These are phyloP conservation scores for Sporobolomyces phaffii DNA, from an alignment of 768 basidiomycete genomes.

Conservation along the genomic window DNA sequence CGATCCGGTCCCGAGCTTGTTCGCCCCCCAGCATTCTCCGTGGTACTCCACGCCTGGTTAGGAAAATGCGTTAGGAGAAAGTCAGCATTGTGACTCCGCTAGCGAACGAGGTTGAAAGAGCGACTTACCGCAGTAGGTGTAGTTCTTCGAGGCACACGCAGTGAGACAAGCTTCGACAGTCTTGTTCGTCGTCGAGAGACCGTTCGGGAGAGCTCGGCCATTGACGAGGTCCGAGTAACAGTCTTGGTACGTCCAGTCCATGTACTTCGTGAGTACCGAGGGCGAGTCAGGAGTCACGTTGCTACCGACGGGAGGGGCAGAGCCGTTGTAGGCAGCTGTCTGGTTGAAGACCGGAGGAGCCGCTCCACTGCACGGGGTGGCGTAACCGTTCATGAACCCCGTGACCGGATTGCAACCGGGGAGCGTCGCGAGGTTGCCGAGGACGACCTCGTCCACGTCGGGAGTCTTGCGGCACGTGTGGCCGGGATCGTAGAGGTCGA, in stretches of 20 bases:
- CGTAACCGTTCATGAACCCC: slow-evolving; percentile 8
- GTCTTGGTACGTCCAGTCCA: slow-evolving; percentile 23
- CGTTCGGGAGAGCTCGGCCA: slow-evolving; percentile 21
- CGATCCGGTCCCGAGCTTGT: slow-evolving; percentile 13
- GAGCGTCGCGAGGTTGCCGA: slow-evolving; percentile 25
- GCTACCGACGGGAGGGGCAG: slow-evolving; percentile 14
- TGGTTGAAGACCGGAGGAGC: slow-evolving; percentile 41
- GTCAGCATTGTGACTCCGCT: neutral
- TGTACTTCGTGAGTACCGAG: slow-evolving; percentile 4
- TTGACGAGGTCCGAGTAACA: slow-evolving; percentile 37
- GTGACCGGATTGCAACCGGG: slow-evolving; percentile 42
- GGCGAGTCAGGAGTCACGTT: slow-evolving; percentile 1
- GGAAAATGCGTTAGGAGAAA: too few relatives aligned
- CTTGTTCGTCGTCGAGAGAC: slow-evolving; percentile 32
- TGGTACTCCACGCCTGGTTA: slow-evolving; percentile 18
- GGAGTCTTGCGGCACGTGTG: slow-evolving; percentile 35
- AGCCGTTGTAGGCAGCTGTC: neutral
- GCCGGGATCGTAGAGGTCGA: slow-evolving; percentile 30
- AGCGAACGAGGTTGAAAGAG: too few relatives aligned
- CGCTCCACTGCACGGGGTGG: slow-evolving; percentile 15
- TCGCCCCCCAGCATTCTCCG: slow-evolving; percentile 35
- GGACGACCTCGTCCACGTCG: slow-evolving; percentile 34
- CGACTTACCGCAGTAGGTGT: slow-evolving; percentile 42
- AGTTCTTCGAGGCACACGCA: slow-evolving; percentile 44
- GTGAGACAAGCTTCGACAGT: slow-evolving; percentile 45